Conservation (phyloP, 2,329 filamentous ascomycete genomes). For the Colletotrichum godetiae region DNA sequence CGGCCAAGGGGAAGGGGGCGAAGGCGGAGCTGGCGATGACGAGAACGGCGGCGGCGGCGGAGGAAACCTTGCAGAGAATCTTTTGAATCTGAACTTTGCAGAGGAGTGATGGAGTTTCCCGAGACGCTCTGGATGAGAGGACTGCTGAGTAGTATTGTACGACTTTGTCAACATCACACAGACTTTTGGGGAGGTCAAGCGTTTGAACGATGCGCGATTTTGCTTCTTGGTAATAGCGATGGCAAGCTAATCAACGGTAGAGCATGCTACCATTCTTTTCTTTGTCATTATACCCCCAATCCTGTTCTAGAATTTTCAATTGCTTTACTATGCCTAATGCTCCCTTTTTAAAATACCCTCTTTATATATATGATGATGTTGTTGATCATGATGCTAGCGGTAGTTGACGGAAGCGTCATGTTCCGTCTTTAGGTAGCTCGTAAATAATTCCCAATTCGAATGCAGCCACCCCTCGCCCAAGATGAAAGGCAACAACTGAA, state of each 20-base stretch:
- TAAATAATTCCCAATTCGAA: neutral
- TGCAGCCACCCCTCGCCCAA: conserved; percentile 11
- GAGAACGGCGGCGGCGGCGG: neutral
- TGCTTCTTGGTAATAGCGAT: neutral
- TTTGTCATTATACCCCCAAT: conserved; percentile 21
- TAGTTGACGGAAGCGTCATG: neutral
- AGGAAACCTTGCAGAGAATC: conserved; percentile 28
- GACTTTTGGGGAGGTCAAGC: neutral
- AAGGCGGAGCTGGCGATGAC: neutral
- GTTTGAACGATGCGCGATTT: neutral
- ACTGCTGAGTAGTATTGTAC: neutral
- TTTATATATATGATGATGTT: conserved; percentile 1
- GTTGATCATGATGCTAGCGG: neutral
- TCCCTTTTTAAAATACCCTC: neutral
- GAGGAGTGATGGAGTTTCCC: neutral
- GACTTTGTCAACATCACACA: neutral
- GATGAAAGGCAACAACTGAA: neutral
- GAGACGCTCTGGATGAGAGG: neutral
- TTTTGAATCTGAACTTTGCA: conserved; percentile 28
- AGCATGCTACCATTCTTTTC: conserved; percentile 7
- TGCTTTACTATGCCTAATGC: conserved; percentile 25
- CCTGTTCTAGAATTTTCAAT: conserved; percentile 30
- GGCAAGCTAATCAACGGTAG: conserved; percentile 25
- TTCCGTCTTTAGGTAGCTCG: neutral
- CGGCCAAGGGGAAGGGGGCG: conserved; percentile 9